Evolutionary conservation across 768 basidiomycete species (phyloP), one percentile per base, ranked within the genome.

Genomic region (Podaxis carcinomalis): DNA sequence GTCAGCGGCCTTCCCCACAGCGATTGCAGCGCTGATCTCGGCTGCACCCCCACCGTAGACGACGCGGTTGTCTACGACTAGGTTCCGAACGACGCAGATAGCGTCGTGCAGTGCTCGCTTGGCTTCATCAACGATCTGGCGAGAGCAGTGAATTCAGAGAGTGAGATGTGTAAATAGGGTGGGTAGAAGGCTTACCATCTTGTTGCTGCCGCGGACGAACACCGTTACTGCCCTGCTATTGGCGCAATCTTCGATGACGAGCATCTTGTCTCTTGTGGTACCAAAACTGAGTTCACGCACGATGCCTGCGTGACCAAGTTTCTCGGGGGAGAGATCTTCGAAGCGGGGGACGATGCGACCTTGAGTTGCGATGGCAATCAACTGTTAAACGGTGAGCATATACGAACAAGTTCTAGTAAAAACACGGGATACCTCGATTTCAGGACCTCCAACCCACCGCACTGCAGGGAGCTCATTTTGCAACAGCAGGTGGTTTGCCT

Each of bases 1-100:
- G 73, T 99, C 97, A 6, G 97, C 97, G 46, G 93, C 94, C 71
- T 94, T 92, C 61, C 90, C 80, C 1, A 99, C 95, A 19, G 97
- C 94, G 62, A 98, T 83, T 23, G 94, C 87, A 66, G 92, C 94
- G 70, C 92, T 93, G 70, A 99, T 98, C 73, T 99, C 97, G 2
- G 97, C 95, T 3, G 97, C 94, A 59, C 97, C 97, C 57, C 97
- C 97, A 64, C 97, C 97, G 69, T 98, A 99, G 0, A 99, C 97
- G 51, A 99, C 94, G 39, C 96, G 87, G 75, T 96, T 93, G 73
- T 99, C 95, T 35, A 90, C 87, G 46, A 98, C 87, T 53, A 99
- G 82, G 70, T 98, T 98, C 61, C 97, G 90, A 51, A 98, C 96
- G 32, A 90, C 96, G 67, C 97, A 99, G 66, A 98, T 88, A 14